phyloP scores from a whole-genome alignment of 2,329 filamentous ascomycete species.

The Aspergillus pseudoglaucus region DNA sequence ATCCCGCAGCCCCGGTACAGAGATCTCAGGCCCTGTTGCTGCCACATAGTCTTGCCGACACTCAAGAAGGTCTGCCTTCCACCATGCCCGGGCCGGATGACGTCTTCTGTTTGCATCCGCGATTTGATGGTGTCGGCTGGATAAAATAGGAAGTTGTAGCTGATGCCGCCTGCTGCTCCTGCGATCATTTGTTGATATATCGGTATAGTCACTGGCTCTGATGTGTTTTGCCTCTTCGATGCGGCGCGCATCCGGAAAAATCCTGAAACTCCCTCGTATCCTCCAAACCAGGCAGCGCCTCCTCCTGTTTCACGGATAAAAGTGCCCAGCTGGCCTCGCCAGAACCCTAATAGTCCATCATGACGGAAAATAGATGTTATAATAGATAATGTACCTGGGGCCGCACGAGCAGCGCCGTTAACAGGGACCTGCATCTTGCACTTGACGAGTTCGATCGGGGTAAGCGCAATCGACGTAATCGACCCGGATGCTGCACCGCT shows the following conservation, averaged over 20 bases:
- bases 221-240: conserved; percentile 1
- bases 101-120: conserved; percentile 84
- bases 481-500: conserved; percentile 83
- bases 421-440: conserved; percentile 89
- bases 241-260: conserved; percentile 54
- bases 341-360: conserved; percentile 80
- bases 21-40: conserved; percentile 70
- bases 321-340: conserved; percentile 90
- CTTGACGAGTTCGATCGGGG: conserved; percentile 93
- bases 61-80: conserved; percentile 62
- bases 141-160: conserved; percentile 96
- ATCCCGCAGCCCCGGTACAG: conserved; percentile 94
- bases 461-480: conserved; percentile 84
- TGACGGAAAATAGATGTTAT: conserved; percentile 74
- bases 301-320: conserved; percentile 91
- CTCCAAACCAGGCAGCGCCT: conserved; percentile 89
- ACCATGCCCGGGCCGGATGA: conserved; percentile 40
- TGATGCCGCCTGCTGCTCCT: conserved; percentile 81
- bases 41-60: conserved; percentile 70
- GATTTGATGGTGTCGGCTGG: conserved; percentile 97
- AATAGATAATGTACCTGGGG: conserved; percentile 61
- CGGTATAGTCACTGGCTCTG: conserved; percentile 52
- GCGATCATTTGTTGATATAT: conserved; percentile 82
- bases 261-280: conserved; percentile 72
- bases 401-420: conserved; percentile 30